Evolutionary conservation across 148 eudicot genomes (phyloP).

Genomic region (Amaranthus hypochondriacus): DNA sequence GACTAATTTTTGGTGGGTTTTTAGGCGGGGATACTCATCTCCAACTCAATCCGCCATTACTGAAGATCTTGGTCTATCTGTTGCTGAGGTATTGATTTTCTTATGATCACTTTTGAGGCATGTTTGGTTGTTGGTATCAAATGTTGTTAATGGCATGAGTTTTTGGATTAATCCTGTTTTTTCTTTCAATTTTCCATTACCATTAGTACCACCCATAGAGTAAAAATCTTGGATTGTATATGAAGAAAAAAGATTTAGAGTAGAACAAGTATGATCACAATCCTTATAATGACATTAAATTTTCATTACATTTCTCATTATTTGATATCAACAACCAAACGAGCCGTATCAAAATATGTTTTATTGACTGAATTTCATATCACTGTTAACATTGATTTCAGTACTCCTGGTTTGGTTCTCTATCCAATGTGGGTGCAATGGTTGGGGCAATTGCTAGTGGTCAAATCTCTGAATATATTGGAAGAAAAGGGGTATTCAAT

Average conservation of each 20-base stretch:
- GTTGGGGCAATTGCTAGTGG: conserved; percentile 98
- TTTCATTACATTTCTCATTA: too few species aligned
- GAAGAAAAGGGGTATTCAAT: conserved; percentile 75
- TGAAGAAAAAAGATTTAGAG: too few species aligned
- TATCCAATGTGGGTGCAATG: conserved; percentile 98
- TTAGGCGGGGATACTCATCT: conserved; percentile 86
- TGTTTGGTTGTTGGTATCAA: conserved; percentile 8
- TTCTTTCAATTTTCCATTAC: too few species aligned
- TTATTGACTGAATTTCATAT: too few species aligned
- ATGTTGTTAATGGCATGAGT: conserved; percentile 11
- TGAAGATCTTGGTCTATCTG: conserved; percentile 58
- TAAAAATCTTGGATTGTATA: too few species aligned
- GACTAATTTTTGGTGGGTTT: conserved; percentile 11
- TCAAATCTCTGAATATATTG: conserved; percentile 94
- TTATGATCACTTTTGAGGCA: conserved; percentile 2
- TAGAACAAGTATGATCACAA: too few species aligned
- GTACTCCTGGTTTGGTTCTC: conserved; percentile 88
- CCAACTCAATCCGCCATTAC: conserved; percentile 84
- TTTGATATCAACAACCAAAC: too few species aligned
- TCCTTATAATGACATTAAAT: too few species aligned
- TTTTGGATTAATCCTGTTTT: neutral
- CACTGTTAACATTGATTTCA: conserved; percentile 17
- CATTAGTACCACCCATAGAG: too few species aligned
- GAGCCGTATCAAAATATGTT: too few species aligned
- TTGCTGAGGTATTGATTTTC: conserved; percentile 60